A percentile compares a stretch with the other conserved stretches of the same genome.
These are phyloP conservation scores for Setaria viridis DNA, from an alignment of 202 grass and related monocot species.

Conservation along the genomic window DNA sequence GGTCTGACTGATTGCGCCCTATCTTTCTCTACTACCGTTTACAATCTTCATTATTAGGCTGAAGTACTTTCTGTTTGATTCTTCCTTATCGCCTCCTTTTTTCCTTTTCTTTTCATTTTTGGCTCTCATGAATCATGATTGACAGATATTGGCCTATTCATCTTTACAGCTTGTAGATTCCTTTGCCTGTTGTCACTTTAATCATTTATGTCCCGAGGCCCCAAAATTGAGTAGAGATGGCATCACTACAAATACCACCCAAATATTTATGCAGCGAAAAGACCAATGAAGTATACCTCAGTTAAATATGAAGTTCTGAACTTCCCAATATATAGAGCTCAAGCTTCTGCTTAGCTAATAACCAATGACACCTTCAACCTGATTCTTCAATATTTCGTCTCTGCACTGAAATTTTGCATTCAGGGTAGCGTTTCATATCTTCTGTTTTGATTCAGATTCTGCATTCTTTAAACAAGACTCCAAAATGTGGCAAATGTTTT, in stretches of 20 bases:
- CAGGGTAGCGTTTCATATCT: neutral
- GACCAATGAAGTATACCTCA: neutral
- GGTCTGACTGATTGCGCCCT: neutral
- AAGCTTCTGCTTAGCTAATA: neutral
- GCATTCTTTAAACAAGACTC: neutral
- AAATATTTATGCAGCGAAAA: neutral
- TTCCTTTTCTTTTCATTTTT: neutral
- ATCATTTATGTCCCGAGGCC: conserved; percentile 51
- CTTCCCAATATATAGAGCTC: neutral
- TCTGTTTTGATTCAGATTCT: neutral
- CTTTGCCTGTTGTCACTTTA: conserved; percentile 48
- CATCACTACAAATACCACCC: conserved; percentile 22
- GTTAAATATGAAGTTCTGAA: neutral
- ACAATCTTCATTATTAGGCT: conserved; percentile 40
- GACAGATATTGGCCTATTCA: conserved; percentile 43
- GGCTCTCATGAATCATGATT: conserved; percentile 47
- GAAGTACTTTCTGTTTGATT: conserved; percentile 21
- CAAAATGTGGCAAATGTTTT: neutral
- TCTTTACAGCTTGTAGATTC: conserved; percentile 66
- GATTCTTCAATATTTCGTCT: neutral
- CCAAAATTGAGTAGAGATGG: conserved; percentile 30
- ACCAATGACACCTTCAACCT: neutral
- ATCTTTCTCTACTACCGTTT: neutral
- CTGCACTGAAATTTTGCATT: neutral
- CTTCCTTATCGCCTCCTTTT: neutral